phyloP scores from a whole-genome alignment of 768 basidiomycete genomes.

The Lactarius hatsudake region DNA sequence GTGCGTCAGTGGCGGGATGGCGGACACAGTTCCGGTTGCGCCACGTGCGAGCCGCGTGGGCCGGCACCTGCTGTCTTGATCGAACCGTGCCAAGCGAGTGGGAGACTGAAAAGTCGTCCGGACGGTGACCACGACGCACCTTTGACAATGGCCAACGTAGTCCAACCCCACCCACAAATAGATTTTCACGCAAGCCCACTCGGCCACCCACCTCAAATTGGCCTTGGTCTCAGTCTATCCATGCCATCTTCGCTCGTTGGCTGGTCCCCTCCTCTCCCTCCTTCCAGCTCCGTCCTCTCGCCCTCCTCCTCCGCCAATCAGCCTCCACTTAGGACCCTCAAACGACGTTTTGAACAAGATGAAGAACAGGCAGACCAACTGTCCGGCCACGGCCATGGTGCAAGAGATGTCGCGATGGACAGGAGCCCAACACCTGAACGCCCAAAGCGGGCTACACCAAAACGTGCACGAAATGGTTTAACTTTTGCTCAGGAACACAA shows the following conservation, averaged over 20 bases:
- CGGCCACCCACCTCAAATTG: constrained; percentile 61
- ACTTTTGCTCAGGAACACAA: constrained; percentile 32
- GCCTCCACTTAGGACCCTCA: constrained; percentile 46
- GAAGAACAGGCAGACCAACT: constrained; percentile 52
- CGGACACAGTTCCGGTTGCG: neutral
- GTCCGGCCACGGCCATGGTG: constrained; percentile 26
- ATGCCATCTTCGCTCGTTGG: constrained; percentile 45
- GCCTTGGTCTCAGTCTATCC: constrained; percentile 69
- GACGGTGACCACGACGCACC: constrained; percentile 25
- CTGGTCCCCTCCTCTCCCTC: constrained; percentile 42
- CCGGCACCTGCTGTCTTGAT: neutral
- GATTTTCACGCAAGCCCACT: constrained; percentile 60
- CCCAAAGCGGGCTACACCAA: constrained; percentile 64
- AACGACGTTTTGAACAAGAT: constrained; percentile 66
- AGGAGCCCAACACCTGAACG: constrained; percentile 82
- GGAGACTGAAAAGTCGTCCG: constrained; percentile 15
- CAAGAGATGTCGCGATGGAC: constrained; percentile 74
- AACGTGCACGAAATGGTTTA: constrained; percentile 54
- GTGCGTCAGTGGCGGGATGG: too few species aligned
- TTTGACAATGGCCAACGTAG: constrained; percentile 66
- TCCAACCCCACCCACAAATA: constrained; percentile 51
- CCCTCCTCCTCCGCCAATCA: constrained; percentile 49
- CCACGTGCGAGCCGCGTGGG: constrained; percentile 18
- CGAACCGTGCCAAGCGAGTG: constrained; percentile 2
- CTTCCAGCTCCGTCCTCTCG: constrained; percentile 51